Conservation (phyloP, 139 green algal species). For the Haematococcus lacustris region DNA sequence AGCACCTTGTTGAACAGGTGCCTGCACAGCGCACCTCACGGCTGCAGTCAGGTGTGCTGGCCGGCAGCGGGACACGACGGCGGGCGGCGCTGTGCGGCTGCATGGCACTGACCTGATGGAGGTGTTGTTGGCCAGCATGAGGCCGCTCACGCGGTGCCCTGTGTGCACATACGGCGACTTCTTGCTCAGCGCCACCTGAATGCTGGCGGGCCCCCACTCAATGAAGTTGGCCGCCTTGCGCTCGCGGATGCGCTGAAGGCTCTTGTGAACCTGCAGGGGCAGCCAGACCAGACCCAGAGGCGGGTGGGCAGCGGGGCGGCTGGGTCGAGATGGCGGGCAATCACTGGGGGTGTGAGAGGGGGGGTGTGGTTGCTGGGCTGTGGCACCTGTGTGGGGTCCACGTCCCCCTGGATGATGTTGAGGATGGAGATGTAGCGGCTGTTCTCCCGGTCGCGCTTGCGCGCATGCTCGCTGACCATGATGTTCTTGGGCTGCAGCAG, state of each 20-base stretch:
- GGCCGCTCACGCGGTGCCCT: slow-evolving; percentile 80
- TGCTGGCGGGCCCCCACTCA: slow-evolving; percentile 92
- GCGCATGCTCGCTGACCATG: slow-evolving; percentile 84
- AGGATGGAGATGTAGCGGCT: slow-evolving; percentile 96
- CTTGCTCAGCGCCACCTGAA: slow-evolving; percentile 93
- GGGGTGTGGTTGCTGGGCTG: too few relatives aligned
- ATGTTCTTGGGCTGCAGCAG: slow-evolving; percentile 97
- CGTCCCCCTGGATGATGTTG: slow-evolving; percentile 95
- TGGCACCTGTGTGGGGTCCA: slow-evolving; percentile 78
- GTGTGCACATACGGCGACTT: slow-evolving; percentile 88
- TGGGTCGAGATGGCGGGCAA: too few relatives aligned
- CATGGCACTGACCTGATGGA: slow-evolving; percentile 58
- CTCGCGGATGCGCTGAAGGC: slow-evolving; percentile 92
- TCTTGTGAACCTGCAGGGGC: slow-evolving; percentile 89
- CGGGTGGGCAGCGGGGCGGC: too few relatives aligned
- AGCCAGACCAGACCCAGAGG: too few relatives aligned
- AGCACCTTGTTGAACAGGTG: slow-evolving; percentile 45
- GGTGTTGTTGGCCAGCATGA: slow-evolving; percentile 99
- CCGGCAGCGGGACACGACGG: neutral
- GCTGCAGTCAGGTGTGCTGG: neutral
- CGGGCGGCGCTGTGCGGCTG: neutral
- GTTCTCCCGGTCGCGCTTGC: slow-evolving; percentile 63
- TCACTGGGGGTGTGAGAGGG: too few relatives aligned
- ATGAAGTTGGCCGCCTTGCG: slow-evolving; percentile 93
- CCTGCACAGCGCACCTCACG: slow-evolving; percentile 17